Evolutionary conservation across 176 grass and related monocot species (phyloP).

Genomic region (Lolium rigidum): DNA sequence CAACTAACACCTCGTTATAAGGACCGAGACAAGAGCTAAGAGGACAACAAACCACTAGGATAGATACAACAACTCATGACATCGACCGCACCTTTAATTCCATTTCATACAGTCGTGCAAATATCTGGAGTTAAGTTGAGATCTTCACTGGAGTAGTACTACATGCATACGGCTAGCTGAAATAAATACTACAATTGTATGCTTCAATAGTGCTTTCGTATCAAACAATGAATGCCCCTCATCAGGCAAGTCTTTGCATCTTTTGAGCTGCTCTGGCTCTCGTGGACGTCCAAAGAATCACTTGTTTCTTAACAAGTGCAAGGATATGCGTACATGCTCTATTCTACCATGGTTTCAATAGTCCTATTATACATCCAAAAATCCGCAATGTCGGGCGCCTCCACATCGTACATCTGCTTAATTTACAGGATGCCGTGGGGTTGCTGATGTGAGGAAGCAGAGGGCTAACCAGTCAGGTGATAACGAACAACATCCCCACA

Average conservation of each 20-base stretch:
- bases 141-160: background rate
- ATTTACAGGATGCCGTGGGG: background rate
- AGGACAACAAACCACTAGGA: background rate
- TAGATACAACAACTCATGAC: background rate
- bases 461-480: constrained; percentile 28
- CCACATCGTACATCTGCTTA: background rate
- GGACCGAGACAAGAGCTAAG: background rate
- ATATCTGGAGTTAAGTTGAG: background rate
- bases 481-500: background rate
- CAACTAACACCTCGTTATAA: background rate
- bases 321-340: background rate
- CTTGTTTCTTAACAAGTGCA: constrained; percentile 7
- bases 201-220: background rate
- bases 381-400: background rate
- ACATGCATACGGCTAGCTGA: background rate
- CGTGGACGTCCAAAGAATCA: constrained; percentile 14
- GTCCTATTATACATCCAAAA: constrained; percentile 24
- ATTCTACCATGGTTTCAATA: constrained; percentile 15
- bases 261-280: background rate
- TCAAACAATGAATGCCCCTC: background rate
- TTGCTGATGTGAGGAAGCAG: constrained; percentile 11
- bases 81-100: background rate
- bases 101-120: background rate
- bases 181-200: background rate
- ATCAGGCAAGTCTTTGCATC: constrained; percentile 16